These are phyloP conservation scores for Pichia cabralensis DNA, from an alignment of 805 yeast species.

Conservation along the genomic window DNA sequence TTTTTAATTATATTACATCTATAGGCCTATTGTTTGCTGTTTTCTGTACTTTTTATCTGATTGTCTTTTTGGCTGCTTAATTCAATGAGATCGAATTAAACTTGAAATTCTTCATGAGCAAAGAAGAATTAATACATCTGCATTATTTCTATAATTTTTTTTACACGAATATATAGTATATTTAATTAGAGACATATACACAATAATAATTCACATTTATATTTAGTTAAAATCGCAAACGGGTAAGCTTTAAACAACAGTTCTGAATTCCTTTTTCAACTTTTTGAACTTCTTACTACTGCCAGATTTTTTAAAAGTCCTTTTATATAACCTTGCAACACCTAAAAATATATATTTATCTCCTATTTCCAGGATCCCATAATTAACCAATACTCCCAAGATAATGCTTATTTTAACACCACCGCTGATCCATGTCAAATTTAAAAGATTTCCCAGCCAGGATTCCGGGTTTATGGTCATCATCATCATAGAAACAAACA, in stretches of 20 bases:
- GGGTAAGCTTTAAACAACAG: not conserved
- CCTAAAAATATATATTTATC: constrained; percentile 34
- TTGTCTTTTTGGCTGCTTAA: too few relatives aligned
- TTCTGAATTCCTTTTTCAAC: constrained; percentile 21
- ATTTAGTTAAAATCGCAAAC: too few relatives aligned
- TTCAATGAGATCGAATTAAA: too few relatives aligned
- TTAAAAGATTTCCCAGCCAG: constrained; percentile 59
- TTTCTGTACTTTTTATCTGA: too few relatives aligned
- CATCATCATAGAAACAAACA: constrained; percentile 38
- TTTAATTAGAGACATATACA: too few relatives aligned
- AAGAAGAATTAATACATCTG: too few relatives aligned
- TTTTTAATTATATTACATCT: too few relatives aligned
- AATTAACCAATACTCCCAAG: constrained; percentile 38
- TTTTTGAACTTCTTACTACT: constrained; percentile 31
- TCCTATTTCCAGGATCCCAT: constrained; percentile 35
- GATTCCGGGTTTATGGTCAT: constrained; percentile 46
- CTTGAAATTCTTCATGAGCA: too few relatives aligned
- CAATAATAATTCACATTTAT: not conserved
- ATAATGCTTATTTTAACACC: constrained; percentile 44
- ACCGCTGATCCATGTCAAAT: constrained; percentile 51
- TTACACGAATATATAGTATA: too few relatives aligned
- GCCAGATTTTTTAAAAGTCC: constrained; percentile 21
- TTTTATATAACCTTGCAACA: constrained; percentile 32
- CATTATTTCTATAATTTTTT: too few relatives aligned
- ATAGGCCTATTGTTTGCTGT: too few relatives aligned